Base-by-base conservation (phyloP, 768 basidiomycete genomes). In the Mycena kentingensis region DNA sequence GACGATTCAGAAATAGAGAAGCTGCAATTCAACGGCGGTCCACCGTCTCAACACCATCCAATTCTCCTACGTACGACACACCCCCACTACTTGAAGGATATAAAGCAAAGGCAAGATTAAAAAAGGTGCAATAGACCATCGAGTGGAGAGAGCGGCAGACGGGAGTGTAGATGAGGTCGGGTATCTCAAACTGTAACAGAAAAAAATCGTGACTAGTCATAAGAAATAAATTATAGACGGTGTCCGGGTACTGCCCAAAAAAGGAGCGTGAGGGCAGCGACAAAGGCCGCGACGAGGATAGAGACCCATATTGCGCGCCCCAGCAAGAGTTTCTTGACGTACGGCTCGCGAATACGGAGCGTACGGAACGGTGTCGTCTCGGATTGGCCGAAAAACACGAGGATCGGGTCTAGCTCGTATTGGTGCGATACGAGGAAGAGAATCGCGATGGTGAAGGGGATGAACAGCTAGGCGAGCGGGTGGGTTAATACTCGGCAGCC, bases 231-330 rank as follows among this genome's bases (percentile, higher is more conserved):
- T 58, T 73, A 97, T 63, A 98, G 80, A 55, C 93, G 78, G 70
- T 98, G 88, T 0, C 96, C 96, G 7, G 96, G 96, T 31, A 99
- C 93, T 35, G 90, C 91, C 85, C 90, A 94, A 77, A 98, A 99
- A 49, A 98, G 73, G 65, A 98, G 78, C 4, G 94, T 93, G 65
- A 96, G 73, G 10, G 84, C 87, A 16, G 87, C 83, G 49, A 89
- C 85, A 55, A 90, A 82, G 35, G 81, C 76, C 8, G 87, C 80
- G 36, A 95, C 89, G 29, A 96, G 77, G 29, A 90, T 74, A 41
- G 81, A 80, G 49, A 98, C 91, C 93, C 94, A 97, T 51, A 96
- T 81, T 7, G 95, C 92, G 28, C 97, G 87, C 10, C 93, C 90
- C 16, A 92, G 66, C 7, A 98, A 79, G 13, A 99, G 78, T 68